phyloP scores from a whole-genome alignment of 1,284 basidiomycete genomes.

The Calocybe gambosa region DNA sequence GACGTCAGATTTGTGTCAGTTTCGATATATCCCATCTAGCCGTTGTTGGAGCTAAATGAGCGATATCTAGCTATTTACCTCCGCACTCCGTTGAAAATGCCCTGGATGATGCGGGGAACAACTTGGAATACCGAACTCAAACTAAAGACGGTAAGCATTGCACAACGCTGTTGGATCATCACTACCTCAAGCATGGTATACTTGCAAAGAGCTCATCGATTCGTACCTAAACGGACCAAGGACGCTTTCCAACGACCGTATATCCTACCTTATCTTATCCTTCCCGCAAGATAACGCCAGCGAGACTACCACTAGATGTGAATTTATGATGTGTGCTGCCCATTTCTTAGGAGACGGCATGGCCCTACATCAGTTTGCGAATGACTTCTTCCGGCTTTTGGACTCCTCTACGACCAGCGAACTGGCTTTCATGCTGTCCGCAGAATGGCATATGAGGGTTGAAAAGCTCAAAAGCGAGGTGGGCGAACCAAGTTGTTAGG shows the following conservation, averaged over 20 bases:
- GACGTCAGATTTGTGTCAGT: conserved; percentile 62
- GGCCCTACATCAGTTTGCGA: conserved; percentile 69
- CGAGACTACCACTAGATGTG: conserved; percentile 28
- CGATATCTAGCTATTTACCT: conserved; percentile 37
- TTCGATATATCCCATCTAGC: not conserved
- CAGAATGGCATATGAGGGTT: conserved; percentile 44
- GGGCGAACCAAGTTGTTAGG: conserved; percentile 17
- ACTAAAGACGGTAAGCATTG: conserved; percentile 44
- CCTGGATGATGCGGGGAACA: conserved; percentile 40
- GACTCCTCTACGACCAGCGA: conserved; percentile 36
- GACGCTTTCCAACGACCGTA: conserved; percentile 60
- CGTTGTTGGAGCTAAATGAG: not conserved
- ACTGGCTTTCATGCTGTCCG: conserved; percentile 35
- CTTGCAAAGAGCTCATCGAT: conserved; percentile 49
- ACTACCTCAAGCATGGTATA: not conserved
- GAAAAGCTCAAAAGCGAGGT: conserved; percentile 18
- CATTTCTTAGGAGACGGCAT: conserved; percentile 78
- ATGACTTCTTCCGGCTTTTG: conserved; percentile 65
- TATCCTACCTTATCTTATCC: conserved; percentile 69
- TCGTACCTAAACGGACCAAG: conserved; percentile 69
- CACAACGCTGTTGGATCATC: not conserved
- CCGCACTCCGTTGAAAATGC: conserved; percentile 41
- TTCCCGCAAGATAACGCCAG: conserved; percentile 2
- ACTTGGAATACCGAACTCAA: conserved; percentile 45
- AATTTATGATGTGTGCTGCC: conserved; percentile 61